A percentile compares a stretch with the other conserved stretches of the same genome.
These are phyloP conservation scores for Chrysopogon serrulatus DNA, from an alignment of 176 grass and related monocot genomes.

Conservation along the genomic window DNA sequence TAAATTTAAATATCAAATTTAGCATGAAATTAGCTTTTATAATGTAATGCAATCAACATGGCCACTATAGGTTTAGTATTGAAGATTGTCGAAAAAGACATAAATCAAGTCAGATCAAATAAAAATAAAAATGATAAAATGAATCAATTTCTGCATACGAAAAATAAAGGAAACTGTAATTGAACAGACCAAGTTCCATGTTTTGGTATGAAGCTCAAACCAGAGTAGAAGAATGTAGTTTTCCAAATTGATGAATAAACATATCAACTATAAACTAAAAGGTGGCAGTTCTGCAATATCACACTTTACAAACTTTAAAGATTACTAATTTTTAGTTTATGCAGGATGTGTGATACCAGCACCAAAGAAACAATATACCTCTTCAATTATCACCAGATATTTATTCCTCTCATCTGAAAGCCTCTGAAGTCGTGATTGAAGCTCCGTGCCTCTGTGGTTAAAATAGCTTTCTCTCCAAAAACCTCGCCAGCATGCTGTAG, in stretches of 20 bases:
- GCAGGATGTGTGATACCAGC: no score
- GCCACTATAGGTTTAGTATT: neutral
- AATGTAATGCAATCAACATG: constrained; percentile 5
- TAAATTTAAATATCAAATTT: neutral
- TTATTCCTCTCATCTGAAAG: constrained; percentile 57
- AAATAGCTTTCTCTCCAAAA: constrained; percentile 53
- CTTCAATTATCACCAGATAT: constrained; percentile 49
- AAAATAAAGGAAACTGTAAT: neutral
- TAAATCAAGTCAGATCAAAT: neutral
- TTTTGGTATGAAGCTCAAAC: neutral
- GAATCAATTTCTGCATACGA: neutral
- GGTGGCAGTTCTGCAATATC: no score
- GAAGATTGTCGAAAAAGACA: neutral
- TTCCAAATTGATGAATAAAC: neutral
- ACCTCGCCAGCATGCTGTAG: constrained; percentile 60
- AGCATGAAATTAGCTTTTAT: neutral
- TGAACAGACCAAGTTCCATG: neutral
- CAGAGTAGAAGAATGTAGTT: neutral
- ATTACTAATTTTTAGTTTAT: no score
- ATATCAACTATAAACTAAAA: neutral
- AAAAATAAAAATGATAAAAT: neutral
- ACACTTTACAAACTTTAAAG: no score
- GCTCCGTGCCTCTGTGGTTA: constrained; percentile 62
- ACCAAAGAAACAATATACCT: no score
- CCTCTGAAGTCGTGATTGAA: constrained; percentile 50